Percentiles rank a stretch among this genome's conserved stretches.
Conservation (phyloP, 768 basidiomycete species). For the Trametes cubensis region DNA sequence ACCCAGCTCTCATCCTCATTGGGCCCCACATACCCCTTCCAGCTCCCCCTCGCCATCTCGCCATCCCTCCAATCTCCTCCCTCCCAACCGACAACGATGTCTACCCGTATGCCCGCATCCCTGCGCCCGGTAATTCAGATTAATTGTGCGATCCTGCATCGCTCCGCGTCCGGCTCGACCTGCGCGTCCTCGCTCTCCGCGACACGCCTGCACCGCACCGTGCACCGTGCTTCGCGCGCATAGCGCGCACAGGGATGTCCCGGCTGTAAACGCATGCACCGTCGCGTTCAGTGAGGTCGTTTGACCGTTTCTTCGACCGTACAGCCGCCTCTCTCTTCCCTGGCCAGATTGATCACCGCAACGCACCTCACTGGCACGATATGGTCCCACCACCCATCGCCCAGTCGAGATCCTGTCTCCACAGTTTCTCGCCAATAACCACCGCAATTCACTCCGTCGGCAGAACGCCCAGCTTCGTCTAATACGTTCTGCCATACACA, state of each 20-base stretch:
- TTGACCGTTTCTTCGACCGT: too few relatives aligned
- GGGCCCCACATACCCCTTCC: constrained; percentile 23
- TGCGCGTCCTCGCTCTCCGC: constrained; percentile 6
- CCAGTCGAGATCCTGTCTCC: constrained; percentile 18
- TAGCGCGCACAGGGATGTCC: too few relatives aligned
- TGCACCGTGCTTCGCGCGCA: neutral
- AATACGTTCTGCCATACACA: constrained; percentile 14
- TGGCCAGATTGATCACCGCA: constrained; percentile 13
- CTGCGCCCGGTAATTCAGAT: constrained; percentile 16
- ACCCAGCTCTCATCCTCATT: neutral
- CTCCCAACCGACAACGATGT: constrained; percentile 8
- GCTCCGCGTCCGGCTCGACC: constrained; percentile 9
- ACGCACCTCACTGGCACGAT: neutral
- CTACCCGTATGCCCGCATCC: neutral
- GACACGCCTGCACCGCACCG: constrained; percentile 17
- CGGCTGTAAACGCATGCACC: too few relatives aligned
- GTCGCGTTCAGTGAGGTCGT: too few relatives aligned
- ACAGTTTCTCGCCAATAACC: constrained; percentile 12
- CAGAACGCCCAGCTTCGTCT: constrained; percentile 19
- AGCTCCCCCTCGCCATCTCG: constrained; percentile 7
- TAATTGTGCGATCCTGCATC: constrained; percentile 11
- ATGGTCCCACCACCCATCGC: constrained; percentile 5
- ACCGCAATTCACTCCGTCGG: constrained; percentile 18
- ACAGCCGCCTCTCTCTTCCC: neutral
- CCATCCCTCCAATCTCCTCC: constrained; percentile 16